Base-by-base conservation (phyloP, 2,329 filamentous ascomycete genomes). In the Ascochyta koolunga region DNA sequence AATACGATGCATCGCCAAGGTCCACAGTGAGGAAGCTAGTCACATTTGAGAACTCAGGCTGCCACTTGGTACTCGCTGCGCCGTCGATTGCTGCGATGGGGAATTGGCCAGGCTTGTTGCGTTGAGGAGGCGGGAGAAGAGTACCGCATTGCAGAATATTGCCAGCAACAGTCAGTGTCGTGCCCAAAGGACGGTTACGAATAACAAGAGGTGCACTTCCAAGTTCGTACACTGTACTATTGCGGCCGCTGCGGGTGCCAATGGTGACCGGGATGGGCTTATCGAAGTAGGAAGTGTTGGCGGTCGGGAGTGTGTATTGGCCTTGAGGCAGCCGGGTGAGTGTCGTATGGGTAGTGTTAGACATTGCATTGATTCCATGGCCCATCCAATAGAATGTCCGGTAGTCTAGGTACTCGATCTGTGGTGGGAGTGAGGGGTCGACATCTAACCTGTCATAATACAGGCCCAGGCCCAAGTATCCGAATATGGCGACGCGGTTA, bases 91-190 rank as follows among this genome's bases (percentile, higher is more conserved):
- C 86, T 0, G 82, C 80, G 46, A 88, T 78, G 1, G 88, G 87
- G 74, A 90, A 89, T 70, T 91, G 89, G 13, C 88, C 89, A 0
- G 86, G 82, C 33, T 80, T 69, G 0, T 75, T 68, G 1, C 82
- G 84, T 15, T 68, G 64, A 0, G 56, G 45, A 4, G 65, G 49
- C 5, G 68, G 70, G 0, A 82, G 81, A 5, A 69, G 39, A 1
- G 84, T 79, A 4, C 77, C 79, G 69, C 88, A 91, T 74, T 91
- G 88, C 0, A 84, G 79, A 24, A 89, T 77, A 67, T 91, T 90
- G 8, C 82, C 82, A 0, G 77, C 64, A 2, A 83, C 73, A 0
- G 86, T 88, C 27, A 79, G 74, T 13, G 78, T 78, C 19, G 81
- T 74, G 55, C 82, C 82, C 50, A 83, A 81, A 18, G 81, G 78